Evolutionary conservation across 768 basidiomycete genomes (phyloP).

Genomic region (Collybia nuda): DNA sequence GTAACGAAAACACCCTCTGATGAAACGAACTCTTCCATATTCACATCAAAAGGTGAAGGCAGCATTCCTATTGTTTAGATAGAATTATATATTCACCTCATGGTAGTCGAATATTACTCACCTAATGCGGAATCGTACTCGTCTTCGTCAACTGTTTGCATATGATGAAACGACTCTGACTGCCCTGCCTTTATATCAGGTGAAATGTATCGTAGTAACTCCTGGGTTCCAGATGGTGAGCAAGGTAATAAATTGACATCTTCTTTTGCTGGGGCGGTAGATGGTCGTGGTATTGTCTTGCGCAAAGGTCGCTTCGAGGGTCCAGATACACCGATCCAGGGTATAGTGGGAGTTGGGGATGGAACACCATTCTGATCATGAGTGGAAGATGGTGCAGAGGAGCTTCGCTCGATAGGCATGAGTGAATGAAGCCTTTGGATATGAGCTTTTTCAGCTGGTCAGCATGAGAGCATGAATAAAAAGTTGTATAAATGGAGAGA

Average conservation of each 20-base stretch:
- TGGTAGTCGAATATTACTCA: conserved; percentile 8
- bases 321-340: conserved; percentile 1
- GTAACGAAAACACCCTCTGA: conserved; percentile 4
- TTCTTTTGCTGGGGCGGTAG: conserved; percentile 43
- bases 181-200: neutral
- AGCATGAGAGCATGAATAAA: neutral
- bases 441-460: neutral
- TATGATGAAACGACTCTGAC: conserved; percentile 10
- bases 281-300: conserved; percentile 26
- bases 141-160: conserved; percentile 24
- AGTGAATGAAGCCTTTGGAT: neutral
- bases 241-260: conserved; percentile 42
- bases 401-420: neutral
- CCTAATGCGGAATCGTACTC: conserved; percentile 17
- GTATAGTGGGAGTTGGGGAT: neutral
- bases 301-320: conserved; percentile 15
- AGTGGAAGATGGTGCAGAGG: neutral
- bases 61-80: conserved; percentile 10
- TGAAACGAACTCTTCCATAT: conserved; percentile 4
- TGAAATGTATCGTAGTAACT: neutral
- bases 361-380: neutral
- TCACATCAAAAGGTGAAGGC: conserved; percentile 17
- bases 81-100: neutral
- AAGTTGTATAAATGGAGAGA: neutral
- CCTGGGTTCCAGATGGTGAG: conserved; percentile 16